These are phyloP conservation scores for Ailanthus altissimus DNA, from an alignment of 345 rosid genomes.

Conservation along the genomic window DNA sequence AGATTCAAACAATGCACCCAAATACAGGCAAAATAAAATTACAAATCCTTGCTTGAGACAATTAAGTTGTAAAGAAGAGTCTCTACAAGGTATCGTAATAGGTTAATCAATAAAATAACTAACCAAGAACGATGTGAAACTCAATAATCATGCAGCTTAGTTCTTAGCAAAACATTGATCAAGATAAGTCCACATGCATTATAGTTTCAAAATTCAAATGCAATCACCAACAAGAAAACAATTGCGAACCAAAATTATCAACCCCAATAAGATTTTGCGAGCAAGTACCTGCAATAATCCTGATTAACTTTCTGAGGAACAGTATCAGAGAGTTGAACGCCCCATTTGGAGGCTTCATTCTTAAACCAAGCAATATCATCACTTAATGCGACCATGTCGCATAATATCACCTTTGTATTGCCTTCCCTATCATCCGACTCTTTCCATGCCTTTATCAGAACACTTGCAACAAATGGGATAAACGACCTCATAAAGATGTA, in stretches of 20 bases:
- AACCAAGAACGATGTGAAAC: not conserved
- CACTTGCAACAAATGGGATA: conserved; percentile 67
- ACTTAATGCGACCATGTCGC: conserved; percentile 59
- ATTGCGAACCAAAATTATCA: not conserved
- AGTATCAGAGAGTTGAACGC: conserved; percentile 53
- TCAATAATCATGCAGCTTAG: not conserved
- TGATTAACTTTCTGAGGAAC: conserved; percentile 52
- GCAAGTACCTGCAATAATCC: conserved; percentile 65
- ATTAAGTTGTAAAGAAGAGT: not conserved
- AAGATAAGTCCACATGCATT: not conserved
- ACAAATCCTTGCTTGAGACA: not conserved
- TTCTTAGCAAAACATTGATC: not conserved
- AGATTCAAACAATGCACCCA: not conserved
- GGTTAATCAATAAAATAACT: not conserved
- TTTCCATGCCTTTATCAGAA: conserved; percentile 66
- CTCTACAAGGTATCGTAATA: not conserved
- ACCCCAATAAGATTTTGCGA: not conserved
- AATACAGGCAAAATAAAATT: not conserved
- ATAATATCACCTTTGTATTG: conserved; percentile 72
- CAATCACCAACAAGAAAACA: not conserved
- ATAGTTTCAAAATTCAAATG: not conserved
- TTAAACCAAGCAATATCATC: conserved; percentile 87
- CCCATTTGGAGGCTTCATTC: conserved; percentile 70
- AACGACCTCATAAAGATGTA: conserved; percentile 77
- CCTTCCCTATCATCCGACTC: conserved; percentile 46